A percentile compares a stretch with the other conserved stretches of the same genome.
Conservation (phyloP, 1,284 basidiomycete species). For the Schizophyllum amplum region DNA sequence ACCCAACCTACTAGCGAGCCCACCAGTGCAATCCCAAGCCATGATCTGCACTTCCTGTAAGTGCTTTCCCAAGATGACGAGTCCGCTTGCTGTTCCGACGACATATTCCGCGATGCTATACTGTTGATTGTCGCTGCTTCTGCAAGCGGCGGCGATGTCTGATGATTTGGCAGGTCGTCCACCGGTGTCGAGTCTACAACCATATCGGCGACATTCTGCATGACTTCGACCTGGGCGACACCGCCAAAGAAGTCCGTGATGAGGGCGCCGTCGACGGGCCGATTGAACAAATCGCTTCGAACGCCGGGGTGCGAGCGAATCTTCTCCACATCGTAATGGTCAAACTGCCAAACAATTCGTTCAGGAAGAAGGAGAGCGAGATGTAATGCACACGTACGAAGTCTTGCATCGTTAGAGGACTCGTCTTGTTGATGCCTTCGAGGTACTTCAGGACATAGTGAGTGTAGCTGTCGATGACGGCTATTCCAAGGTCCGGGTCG, state of each 20-base stretch:
- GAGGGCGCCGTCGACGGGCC: constrained; percentile 61
- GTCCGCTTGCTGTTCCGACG: background rate
- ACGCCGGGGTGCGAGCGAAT: constrained; percentile 87
- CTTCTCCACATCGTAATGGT: constrained; percentile 64
- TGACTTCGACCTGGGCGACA: constrained; percentile 74
- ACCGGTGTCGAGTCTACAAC: constrained; percentile 10
- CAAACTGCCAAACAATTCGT: constrained; percentile 47
- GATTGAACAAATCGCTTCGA: constrained; percentile 73
- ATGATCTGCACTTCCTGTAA: background rate
- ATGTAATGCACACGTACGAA: constrained; percentile 50
- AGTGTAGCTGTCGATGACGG: constrained; percentile 93
- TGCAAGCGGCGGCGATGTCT: background rate
- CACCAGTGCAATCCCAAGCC: background rate
- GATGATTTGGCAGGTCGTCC: background rate
- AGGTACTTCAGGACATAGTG: constrained; percentile 89
- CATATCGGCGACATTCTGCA: constrained; percentile 11
- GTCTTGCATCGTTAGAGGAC: constrained; percentile 73
- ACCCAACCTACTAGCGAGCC: background rate
- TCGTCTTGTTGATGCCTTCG: constrained; percentile 90
- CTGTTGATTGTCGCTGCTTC: background rate
- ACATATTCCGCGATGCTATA: background rate
- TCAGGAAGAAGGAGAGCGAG: background rate
- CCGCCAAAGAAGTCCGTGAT: constrained; percentile 97
- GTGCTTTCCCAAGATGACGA: background rate
- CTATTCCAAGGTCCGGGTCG: constrained; percentile 89